Evolutionary conservation across 2,329 filamentous ascomycete species (phyloP).

Genomic region (Alternaria arbusti): DNA sequence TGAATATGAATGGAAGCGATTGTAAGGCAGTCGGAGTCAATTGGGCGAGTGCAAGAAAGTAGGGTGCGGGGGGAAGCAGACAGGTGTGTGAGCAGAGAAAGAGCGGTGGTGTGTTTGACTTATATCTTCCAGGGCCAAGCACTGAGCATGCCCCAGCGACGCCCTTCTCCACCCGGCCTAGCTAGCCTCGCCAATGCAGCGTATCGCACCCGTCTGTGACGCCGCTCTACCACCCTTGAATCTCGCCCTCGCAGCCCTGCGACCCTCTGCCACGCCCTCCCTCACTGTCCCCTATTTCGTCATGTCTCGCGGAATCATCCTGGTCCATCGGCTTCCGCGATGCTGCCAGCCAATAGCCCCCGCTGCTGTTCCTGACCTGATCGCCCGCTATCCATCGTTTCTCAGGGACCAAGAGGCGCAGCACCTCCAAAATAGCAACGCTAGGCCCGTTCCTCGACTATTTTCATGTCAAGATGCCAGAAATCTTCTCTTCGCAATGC

Average conservation of each 20-base stretch:
- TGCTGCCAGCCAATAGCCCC: conserved; percentile 26
- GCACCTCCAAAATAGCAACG: conserved; percentile 44
- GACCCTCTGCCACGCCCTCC: conserved; percentile 8
- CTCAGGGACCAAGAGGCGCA: conserved; percentile 40
- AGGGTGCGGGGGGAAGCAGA: conserved; percentile 17
- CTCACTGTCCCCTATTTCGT: conserved; percentile 37
- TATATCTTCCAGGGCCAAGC: conserved; percentile 42
- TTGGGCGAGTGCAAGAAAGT: conserved; percentile 22
- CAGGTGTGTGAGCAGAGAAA: conserved; percentile 40
- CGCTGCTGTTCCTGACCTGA: conserved; percentile 39
- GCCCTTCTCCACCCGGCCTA: conserved; percentile 34
- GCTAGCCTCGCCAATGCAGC: conserved; percentile 36
- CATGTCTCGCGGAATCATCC: conserved; percentile 24
- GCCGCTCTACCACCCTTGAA: conserved; percentile 29
- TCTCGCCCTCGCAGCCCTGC: conserved; percentile 24
- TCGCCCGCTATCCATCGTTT: conserved; percentile 36
- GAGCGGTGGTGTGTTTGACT: conserved; percentile 46
- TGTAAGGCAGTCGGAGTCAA: conserved; percentile 23
- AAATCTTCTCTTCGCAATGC: conserved; percentile 22
- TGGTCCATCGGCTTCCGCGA: conserved; percentile 22
- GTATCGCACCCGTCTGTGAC: conserved; percentile 34
- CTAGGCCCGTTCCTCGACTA: conserved; percentile 26
- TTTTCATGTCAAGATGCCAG: conserved; percentile 18
- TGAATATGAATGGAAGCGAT: conserved; percentile 38
- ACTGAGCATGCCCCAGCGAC: conserved; percentile 36